Evolutionary conservation across 2,329 filamentous ascomycete genomes (phyloP).

Genomic region (Verticillium tricorpus): DNA sequence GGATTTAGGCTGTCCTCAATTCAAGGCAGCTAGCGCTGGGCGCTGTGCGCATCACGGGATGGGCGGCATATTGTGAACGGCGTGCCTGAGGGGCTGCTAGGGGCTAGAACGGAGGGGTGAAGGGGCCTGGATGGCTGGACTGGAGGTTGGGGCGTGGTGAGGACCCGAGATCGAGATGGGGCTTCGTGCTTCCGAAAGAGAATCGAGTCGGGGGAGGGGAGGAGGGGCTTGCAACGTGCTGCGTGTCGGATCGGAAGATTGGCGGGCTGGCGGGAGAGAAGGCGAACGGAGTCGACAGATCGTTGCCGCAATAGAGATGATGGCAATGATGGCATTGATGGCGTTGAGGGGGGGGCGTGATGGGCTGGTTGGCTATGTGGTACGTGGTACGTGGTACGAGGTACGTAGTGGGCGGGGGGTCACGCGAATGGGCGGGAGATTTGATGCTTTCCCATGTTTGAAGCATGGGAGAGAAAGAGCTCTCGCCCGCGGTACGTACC

Average conservation of each 20-base stretch:
- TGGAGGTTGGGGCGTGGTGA: background rate
- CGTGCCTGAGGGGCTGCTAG: background rate
- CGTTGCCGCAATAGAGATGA: background rate
- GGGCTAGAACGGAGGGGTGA: background rate
- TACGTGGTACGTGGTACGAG: background rate
- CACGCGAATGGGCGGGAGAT: background rate
- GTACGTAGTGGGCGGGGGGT: background rate
- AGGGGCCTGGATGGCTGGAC: too few species aligned
- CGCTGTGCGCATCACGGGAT: background rate
- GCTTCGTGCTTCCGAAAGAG: background rate
- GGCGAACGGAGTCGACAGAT: background rate
- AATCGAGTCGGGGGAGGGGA: background rate
- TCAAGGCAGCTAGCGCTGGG: constrained; percentile 3
- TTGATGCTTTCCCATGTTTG: background rate
- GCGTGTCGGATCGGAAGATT: background rate
- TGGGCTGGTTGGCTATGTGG: background rate
- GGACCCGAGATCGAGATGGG: background rate
- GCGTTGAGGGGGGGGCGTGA: background rate
- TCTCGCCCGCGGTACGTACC: background rate
- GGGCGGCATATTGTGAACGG: background rate
- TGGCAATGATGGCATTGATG: background rate
- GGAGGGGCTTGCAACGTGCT: background rate
- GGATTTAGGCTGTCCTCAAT: background rate
- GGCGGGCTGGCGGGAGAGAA: background rate
- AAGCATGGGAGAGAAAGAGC: background rate